Conservation (phyloP, 1,139 yeast genomes). For the Diutina catenulata region DNA sequence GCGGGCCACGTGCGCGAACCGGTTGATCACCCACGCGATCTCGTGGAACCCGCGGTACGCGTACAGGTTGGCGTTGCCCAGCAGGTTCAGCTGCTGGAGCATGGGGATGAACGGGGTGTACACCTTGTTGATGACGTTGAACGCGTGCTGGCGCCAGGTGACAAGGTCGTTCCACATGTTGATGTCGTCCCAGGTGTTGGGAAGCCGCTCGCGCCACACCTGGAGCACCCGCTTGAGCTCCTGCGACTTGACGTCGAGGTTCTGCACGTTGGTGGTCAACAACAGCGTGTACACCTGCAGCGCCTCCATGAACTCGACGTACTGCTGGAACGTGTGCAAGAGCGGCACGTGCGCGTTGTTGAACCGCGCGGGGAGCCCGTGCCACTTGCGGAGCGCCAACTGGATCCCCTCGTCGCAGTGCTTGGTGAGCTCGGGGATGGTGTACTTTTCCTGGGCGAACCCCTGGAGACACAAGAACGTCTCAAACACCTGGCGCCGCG, state of each 20-base stretch:
- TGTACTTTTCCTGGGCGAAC: slow-evolving; percentile 81
- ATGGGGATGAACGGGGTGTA: slow-evolving; percentile 89
- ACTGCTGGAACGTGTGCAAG: slow-evolving; percentile 91
- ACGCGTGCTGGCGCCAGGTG: slow-evolving; percentile 98
- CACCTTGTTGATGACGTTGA: slow-evolving; percentile 90
- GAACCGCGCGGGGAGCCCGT: slow-evolving; percentile 68
- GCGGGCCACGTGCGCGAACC: slow-evolving; percentile 97
- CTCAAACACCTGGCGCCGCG: slow-evolving; percentile 90
- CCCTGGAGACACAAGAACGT: slow-evolving; percentile 90
- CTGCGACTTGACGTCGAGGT: slow-evolving; percentile 83
- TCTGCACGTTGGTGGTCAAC: slow-evolving; percentile 84
- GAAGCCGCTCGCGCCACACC: slow-evolving; percentile 96
- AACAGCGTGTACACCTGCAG: slow-evolving; percentile 86
- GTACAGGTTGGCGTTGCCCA: slow-evolving; percentile 72
- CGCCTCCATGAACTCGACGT: slow-evolving; percentile 96
- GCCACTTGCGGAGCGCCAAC: slow-evolving; percentile 87
- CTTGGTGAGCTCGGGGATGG: slow-evolving; percentile 68
- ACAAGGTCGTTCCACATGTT: slow-evolving; percentile 96
- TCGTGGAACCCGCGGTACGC: slow-evolving; percentile 98
- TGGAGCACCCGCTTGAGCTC: slow-evolving; percentile 89
- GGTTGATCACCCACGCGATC: slow-evolving; percentile 96
- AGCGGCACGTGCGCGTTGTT: slow-evolving; percentile 84
- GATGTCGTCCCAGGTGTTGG: slow-evolving; percentile 95
- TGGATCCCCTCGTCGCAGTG: slow-evolving; percentile 96
- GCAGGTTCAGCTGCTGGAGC: slow-evolving; percentile 62